Percentiles rank a stretch among this genome's conserved stretches.
phyloP scores from a whole-genome alignment of 1,284 basidiomycete species.

The Cutaneotrichosporon sp. region DNA sequence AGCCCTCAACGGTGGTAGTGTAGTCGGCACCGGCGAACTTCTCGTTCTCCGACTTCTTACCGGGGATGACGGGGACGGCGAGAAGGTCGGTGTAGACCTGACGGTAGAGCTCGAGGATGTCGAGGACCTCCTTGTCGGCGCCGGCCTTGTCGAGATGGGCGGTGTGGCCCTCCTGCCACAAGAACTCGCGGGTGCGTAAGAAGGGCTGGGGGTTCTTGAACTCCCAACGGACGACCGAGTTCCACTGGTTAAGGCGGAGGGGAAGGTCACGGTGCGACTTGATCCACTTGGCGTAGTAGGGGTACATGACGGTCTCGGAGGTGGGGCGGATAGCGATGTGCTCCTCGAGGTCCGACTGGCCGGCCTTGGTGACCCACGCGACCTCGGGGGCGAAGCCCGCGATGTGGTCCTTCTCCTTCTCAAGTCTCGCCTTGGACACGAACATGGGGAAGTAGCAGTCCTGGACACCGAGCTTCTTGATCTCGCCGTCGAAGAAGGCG shows the following conservation, averaged over 20 bases:
- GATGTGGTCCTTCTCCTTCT: constrained; percentile 97
- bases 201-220: constrained; percentile 99
- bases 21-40: constrained; percentile 98
- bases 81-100: constrained; percentile 97
- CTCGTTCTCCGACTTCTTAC: constrained; percentile 98
- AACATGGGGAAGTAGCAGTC: constrained; percentile 99
- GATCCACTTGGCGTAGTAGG: constrained; percentile 98
- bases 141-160: constrained; percentile 86
- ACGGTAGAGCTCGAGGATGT: constrained; percentile 95
- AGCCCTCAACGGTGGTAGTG: constrained; percentile 98
- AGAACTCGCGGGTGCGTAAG: constrained; percentile 97
- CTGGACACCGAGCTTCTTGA: constrained; percentile 93
- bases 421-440: constrained; percentile 87
- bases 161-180: constrained; percentile 99
- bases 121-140: constrained; percentile 85
- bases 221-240: constrained; percentile 98
- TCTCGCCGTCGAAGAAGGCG: constrained; percentile 88
- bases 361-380: constrained; percentile 97
- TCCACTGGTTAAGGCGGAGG: constrained; percentile 98
- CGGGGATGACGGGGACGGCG: constrained; percentile 94
- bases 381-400: constrained; percentile 99
- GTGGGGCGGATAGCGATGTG: constrained; percentile 98
- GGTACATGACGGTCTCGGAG: constrained; percentile 98
- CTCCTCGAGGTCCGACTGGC: constrained; percentile 90
- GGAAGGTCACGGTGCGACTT: constrained; percentile 96